Conservation (phyloP, 2,329 filamentous ascomycete species). For the Trichoderma sp. region DNA sequence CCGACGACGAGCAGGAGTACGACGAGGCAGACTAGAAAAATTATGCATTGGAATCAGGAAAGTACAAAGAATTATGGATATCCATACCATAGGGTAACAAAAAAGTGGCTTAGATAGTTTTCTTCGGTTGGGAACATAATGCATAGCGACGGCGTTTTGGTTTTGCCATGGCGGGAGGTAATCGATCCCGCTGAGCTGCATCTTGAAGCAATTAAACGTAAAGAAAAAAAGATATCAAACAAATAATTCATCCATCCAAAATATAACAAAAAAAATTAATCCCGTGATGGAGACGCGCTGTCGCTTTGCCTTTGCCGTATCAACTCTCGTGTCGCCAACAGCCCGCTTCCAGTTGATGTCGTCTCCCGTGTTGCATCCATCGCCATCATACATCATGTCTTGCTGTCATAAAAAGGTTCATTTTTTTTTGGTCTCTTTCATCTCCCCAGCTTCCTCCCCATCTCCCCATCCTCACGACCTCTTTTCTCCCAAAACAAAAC, state of each 20-base stretch:
- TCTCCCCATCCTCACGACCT: background rate
- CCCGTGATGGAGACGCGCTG: background rate
- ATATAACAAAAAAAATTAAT: background rate
- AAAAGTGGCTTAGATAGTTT: background rate
- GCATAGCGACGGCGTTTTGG: conserved; percentile 45
- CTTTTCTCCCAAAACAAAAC: background rate
- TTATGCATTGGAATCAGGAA: conserved; percentile 24
- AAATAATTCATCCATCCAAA: conserved; percentile 1
- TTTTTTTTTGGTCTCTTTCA: background rate
- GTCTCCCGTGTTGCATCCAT: background rate
- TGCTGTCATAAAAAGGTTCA: background rate
- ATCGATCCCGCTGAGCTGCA: conserved; percentile 20
- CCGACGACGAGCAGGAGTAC: conserved; percentile 55
- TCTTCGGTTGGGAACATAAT: conserved; percentile 3
- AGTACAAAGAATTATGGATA: conserved; percentile 22
- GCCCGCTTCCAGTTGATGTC: background rate
- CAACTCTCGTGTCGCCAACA: background rate
- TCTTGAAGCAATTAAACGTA: background rate
- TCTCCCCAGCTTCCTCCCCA: too few species aligned
- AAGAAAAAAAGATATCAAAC: background rate
- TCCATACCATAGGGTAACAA: background rate
- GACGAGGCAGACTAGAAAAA: conserved; percentile 32
- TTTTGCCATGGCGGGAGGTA: conserved; percentile 16
- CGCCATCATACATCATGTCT: background rate
- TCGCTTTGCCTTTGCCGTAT: background rate